Evolutionary conservation across 345 rosid genomes (phyloP).

Genomic region (Moricandia moricandioides): DNA sequence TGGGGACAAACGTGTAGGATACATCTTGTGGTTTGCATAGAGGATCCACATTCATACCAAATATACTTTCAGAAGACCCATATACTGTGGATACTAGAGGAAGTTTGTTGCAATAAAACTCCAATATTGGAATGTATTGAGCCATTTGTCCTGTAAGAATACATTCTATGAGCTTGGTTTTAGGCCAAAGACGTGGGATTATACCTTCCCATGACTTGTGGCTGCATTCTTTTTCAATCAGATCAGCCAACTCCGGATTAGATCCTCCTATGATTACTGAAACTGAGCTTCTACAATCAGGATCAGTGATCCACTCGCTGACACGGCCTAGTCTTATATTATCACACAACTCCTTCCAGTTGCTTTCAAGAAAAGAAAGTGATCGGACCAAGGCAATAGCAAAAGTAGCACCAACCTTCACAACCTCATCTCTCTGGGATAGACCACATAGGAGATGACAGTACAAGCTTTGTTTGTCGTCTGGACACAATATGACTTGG

Average conservation of each 20-base stretch:
- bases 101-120: background rate
- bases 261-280: background rate
- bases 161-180: background rate
- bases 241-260: background rate
- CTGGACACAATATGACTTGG: background rate
- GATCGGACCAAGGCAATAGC: conserved; percentile 3
- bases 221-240: conserved; percentile 2
- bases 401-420: background rate
- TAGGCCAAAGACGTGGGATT: conserved; percentile 5
- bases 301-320: conserved; percentile 3
- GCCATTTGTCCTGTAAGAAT: conserved; percentile 3
- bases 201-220: conserved; percentile 8
- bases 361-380: background rate
- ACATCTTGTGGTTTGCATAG: conserved; percentile 9
- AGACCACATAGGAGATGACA: background rate
- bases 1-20: background rate
- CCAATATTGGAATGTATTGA: background rate
- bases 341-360: background rate
- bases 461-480: background rate
- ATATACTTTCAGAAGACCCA: background rate
- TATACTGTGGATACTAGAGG: background rate
- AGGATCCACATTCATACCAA: background rate
- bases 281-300: background rate
- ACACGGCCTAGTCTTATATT: background rate
- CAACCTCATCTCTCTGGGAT: background rate